Evolutionary conservation across 495 filamentous ascomycete genomes (phyloP).

Genomic region (Xylaria bambusicola): DNA sequence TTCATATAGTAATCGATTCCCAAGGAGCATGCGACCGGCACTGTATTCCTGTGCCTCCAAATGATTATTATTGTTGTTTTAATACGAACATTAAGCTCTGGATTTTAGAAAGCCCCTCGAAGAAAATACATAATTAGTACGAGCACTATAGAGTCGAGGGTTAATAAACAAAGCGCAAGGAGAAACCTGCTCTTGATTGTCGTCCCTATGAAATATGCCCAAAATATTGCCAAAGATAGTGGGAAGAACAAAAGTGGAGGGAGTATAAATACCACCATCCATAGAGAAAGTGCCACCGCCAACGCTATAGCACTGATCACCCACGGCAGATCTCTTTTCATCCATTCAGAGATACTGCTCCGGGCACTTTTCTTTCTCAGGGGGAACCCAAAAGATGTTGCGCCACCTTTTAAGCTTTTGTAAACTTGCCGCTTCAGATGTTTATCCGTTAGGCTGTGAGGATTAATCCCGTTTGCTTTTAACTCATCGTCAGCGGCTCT

Average conservation of each 20-base stretch:
- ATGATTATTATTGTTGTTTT: too few relatives aligned
- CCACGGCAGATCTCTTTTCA: conserved; percentile 2
- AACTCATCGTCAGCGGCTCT: conserved; percentile 19
- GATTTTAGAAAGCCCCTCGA: too few relatives aligned
- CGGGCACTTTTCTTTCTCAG: conserved; percentile 11
- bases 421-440: conserved; percentile 16
- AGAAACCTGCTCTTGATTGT: neutral
- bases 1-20: too few relatives aligned
- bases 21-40: too few relatives aligned
- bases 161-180: too few relatives aligned
- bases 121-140: too few relatives aligned
- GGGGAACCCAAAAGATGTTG: conserved; percentile 16
- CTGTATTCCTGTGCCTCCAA: too few relatives aligned
- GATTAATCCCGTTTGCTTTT: conserved; percentile 13
- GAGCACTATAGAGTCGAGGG: too few relatives aligned
- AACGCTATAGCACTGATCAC: neutral
- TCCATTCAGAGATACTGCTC: neutral
- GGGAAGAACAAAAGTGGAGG: neutral
- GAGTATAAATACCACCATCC: neutral
- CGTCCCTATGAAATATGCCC: neutral
- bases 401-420: conserved; percentile 20
- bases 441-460: conserved; percentile 16
- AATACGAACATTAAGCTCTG: too few relatives aligned
- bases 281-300: neutral
- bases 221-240: neutral